Percentiles rank a stretch among this genome's conserved stretches.
phyloP scores from a whole-genome alignment of 371 early-diverging fungal genomes.

The Syncephalastrum contaminatum region DNA sequence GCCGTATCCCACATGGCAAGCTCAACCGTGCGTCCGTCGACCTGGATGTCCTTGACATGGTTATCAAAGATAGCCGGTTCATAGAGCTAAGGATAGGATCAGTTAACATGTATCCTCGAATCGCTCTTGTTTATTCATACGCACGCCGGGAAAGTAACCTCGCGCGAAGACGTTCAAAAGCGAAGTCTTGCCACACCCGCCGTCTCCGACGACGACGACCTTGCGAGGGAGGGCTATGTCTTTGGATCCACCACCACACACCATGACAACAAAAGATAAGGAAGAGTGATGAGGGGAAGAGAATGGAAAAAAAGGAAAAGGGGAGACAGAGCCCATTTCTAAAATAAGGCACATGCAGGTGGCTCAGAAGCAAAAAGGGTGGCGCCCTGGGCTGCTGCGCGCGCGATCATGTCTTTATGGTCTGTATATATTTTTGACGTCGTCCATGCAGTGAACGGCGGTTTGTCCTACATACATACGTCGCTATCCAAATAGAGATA shows the following conservation, averaged over 20 bases:
- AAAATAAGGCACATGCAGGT: too few relatives aligned
- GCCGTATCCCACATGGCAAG: conserved; percentile 93
- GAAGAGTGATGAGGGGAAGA: background rate
- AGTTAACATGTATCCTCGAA: background rate
- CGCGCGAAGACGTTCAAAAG: conserved; percentile 58
- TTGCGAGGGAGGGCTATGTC: conserved; percentile 34
- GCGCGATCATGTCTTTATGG: too few relatives aligned
- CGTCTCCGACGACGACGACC: conserved; percentile 70
- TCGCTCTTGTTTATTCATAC: background rate
- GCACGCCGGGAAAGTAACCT: conserved; percentile 59
- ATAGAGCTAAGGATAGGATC: conserved; percentile 33
- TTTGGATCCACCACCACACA: conserved; percentile 3
- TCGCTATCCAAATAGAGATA: too few relatives aligned
- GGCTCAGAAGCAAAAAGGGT: too few relatives aligned
- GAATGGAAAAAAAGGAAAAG: background rate
- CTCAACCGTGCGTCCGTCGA: conserved; percentile 75
- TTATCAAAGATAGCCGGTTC: conserved; percentile 85
- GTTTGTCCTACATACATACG: too few relatives aligned
- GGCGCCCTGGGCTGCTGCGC: too few relatives aligned
- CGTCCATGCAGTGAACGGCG: too few relatives aligned
- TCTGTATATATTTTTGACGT: too few relatives aligned
- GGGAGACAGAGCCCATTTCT: background rate
- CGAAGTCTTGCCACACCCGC: conserved; percentile 67
- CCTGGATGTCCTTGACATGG: conserved; percentile 77
- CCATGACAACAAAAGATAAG: background rate